These are phyloP conservation scores for Trichoderma harzianum DNA, from an alignment of 2,329 filamentous ascomycete genomes.

Conservation along the genomic window DNA sequence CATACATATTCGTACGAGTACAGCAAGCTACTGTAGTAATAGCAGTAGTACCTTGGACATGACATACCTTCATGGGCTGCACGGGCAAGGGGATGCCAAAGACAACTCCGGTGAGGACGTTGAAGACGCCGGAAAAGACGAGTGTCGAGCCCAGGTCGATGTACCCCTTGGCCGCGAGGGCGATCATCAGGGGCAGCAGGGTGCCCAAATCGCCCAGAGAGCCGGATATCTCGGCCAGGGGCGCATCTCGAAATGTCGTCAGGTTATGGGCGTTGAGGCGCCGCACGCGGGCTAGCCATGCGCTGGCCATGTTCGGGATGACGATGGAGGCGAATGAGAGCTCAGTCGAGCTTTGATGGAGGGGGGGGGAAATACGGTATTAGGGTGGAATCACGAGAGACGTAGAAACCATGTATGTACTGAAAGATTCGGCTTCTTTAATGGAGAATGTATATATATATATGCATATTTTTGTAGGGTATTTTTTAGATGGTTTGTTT, in stretches of 20 bases:
- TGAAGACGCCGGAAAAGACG: slow-evolving; percentile 83
- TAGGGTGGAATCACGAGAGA: not conserved
- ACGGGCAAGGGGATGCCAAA: slow-evolving; percentile 91
- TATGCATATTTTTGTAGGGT: not conserved
- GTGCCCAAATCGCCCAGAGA: slow-evolving; percentile 86
- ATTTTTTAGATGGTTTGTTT: not conserved
- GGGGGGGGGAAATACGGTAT: not conserved
- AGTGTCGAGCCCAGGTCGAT: slow-evolving; percentile 81
- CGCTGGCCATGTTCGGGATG: slow-evolving; percentile 21
- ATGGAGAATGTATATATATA: not conserved
- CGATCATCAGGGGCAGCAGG: slow-evolving; percentile 82
- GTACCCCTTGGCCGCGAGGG: slow-evolving; percentile 72
- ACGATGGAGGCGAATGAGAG: not conserved
- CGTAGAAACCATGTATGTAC: not conserved
- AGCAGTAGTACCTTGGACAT: not conserved
- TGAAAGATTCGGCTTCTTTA: not conserved
- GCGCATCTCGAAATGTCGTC: slow-evolving; percentile 43
- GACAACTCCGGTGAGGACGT: slow-evolving; percentile 73
- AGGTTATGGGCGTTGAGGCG: slow-evolving; percentile 47
- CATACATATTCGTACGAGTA: not conserved
- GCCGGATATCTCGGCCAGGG: slow-evolving; percentile 75
- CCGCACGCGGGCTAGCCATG: slow-evolving; percentile 30
- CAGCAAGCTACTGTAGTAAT: not conserved
- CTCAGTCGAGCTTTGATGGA: not conserved
- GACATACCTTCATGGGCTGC: slow-evolving; percentile 70